Conservation (phyloP, 305 asterid species). For the Withania somnifera region DNA sequence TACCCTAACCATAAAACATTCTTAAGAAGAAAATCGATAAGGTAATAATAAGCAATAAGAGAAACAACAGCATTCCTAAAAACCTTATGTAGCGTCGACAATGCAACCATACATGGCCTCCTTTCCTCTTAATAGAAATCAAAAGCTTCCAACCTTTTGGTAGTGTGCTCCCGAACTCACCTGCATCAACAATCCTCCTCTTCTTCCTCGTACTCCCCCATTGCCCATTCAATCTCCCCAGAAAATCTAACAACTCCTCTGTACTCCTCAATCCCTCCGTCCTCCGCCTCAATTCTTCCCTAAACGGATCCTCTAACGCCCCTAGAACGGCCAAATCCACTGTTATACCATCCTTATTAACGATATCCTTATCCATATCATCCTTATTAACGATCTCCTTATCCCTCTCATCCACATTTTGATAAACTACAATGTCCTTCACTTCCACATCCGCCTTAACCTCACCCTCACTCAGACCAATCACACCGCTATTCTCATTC, state of each 20-base stretch:
- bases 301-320: conserved; percentile 44
- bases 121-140: conserved; percentile 57
- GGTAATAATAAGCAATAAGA: not conserved
- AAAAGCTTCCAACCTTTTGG: conserved; percentile 74
- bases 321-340: conserved; percentile 55
- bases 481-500: not conserved
- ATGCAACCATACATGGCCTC: conserved; percentile 39
- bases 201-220: conserved; percentile 81
- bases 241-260: conserved; percentile 46
- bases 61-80: not conserved
- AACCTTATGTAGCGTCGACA: conserved; percentile 89
- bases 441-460: conserved; percentile 9
- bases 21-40: not conserved
- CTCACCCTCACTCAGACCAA: conserved; percentile 4
- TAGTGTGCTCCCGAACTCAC: conserved; percentile 49
- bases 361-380: conserved; percentile 26
- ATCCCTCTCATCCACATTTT: conserved; percentile 20
- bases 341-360: conserved; percentile 46
- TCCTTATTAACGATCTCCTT: conserved; percentile 35
- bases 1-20: not conserved
- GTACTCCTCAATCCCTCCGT: conserved; percentile 39
- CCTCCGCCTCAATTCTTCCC: conserved; percentile 38
- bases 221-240: conserved; percentile 48
- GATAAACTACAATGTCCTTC: conserved; percentile 16
- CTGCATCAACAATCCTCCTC: conserved; percentile 70